Evolutionary conservation across 2,329 filamentous ascomycete species (phyloP), one percentile per base, ranked within the genome.

Genomic region (Ceratocystis albifundus): DNA sequence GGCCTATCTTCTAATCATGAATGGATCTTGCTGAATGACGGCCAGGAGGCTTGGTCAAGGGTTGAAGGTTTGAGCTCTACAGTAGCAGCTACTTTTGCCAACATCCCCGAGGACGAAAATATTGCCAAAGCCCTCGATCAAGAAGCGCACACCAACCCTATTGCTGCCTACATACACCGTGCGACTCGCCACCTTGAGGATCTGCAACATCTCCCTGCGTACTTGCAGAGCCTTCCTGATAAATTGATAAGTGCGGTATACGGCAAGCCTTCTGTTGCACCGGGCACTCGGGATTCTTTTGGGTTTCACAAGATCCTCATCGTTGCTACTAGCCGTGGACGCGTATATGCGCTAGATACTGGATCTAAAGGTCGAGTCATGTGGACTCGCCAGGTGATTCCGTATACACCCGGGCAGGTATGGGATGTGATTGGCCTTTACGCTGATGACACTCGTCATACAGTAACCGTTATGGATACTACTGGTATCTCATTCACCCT

Each of bases 231-330:
- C 17, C 78, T 96, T 8, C 90, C 90, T 3, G 76, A 80, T 55
- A 84, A 86, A 28, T 76, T 96, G 15, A 72, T 91, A 2, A 82
- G 82, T 68, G 87, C 84, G 69, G 78, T 90, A 17, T 73, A 86
- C 7, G 84, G 85, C 41, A 82, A 82, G 0, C 79, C 82, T 3
- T 30, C 66, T 17, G 32, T 32, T 55, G 62, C 46, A 8, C 17
- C 64, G 77, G 80, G 79, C 5, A 77, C 87, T n/a, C 77, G 79
- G 20, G 88, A 94, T 71, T 84, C 81, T 48, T 97, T 97, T 74
- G 93, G 93, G 3, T 93, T 96, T 76, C 87, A 89, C 74, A 96
- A 96, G 76, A 78, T 93, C 41, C 83, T 92, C 4, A 80, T 96
- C 67, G 79, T 96, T 63, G 91, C 88, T 4, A 96, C 92, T 1